phyloP scores from a whole-genome alignment of 108 stramenopile species.

The Ochromonas danica region DNA sequence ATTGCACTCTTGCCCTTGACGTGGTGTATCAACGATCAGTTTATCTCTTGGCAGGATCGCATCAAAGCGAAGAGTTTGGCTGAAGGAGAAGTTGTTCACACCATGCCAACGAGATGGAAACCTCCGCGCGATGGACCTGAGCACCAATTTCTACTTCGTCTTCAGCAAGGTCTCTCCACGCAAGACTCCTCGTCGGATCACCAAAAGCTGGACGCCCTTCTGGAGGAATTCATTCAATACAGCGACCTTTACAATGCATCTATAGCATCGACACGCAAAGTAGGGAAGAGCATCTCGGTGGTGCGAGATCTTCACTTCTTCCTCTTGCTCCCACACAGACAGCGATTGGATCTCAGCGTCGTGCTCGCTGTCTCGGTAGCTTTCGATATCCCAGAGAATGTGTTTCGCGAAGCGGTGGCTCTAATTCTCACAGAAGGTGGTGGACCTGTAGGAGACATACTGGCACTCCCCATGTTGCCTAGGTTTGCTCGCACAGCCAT shows the following conservation, averaged over 20 bases:
- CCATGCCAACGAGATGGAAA: neutral
- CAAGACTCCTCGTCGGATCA: neutral
- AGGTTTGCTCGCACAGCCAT: neutral
- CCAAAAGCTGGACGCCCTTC: neutral
- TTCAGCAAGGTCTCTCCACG: neutral
- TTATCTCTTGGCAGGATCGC: neutral
- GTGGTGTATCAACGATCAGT: neutral
- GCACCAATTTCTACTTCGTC: neutral
- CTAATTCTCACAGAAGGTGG: neutral
- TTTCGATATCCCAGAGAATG: neutral
- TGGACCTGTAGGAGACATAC: neutral
- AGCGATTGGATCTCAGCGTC: neutral
- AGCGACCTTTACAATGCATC: neutral
- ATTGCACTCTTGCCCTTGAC: no score
- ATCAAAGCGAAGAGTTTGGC: neutral
- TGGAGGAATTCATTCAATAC: neutral
- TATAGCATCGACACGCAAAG: neutral
- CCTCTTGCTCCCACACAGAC: neutral
- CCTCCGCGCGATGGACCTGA: neutral
- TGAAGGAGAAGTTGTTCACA: neutral
- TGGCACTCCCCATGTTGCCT: neutral
- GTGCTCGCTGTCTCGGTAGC: neutral
- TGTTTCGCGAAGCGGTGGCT: neutral
- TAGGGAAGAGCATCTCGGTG: neutral
- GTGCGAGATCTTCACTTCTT: neutral